Percentiles rank a stretch among this genome's conserved stretches.
phyloP scores from a whole-genome alignment of 306 rosid genomes.

The Glycine tomentella region DNA sequence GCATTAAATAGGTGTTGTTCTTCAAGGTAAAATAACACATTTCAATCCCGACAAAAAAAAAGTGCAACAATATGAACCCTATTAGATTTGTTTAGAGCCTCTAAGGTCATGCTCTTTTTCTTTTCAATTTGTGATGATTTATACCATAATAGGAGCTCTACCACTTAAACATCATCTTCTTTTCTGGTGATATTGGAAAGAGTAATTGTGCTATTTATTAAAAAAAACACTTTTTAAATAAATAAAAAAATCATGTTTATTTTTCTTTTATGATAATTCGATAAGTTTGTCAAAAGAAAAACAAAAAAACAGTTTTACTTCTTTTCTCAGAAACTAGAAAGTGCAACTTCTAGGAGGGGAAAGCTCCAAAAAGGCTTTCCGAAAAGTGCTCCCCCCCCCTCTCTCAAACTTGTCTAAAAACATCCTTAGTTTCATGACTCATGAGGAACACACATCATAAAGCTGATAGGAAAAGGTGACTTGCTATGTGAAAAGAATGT shows the following conservation, averaged over 20 bases:
- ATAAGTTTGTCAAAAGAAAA: background rate
- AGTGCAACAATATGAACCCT: constrained; percentile 24
- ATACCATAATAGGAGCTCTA: constrained; percentile 1
- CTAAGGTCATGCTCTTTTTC: constrained; percentile 15
- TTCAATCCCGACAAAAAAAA: constrained; percentile 3
- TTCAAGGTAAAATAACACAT: background rate
- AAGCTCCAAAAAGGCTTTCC: too few relatives aligned
- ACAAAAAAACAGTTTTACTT: background rate
- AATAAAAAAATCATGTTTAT: background rate
- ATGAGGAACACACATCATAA: too few relatives aligned
- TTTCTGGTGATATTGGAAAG: background rate
- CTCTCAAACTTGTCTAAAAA: too few relatives aligned
- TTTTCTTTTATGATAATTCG: background rate
- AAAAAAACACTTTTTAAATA: background rate
- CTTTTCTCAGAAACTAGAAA: background rate
- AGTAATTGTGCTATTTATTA: background rate
- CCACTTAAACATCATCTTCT: background rate
- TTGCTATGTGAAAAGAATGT: background rate
- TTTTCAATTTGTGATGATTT: constrained; percentile 22
- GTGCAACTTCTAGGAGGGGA: background rate
- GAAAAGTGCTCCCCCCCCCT: too few relatives aligned
- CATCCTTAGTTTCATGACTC: background rate
- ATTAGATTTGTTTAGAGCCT: constrained; percentile 18
- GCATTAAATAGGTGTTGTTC: background rate
- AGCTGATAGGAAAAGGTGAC: too few relatives aligned